Evolutionary conservation across 2,329 filamentous ascomycete species (phyloP).

Genomic region (Raffaelea arxii): DNA sequence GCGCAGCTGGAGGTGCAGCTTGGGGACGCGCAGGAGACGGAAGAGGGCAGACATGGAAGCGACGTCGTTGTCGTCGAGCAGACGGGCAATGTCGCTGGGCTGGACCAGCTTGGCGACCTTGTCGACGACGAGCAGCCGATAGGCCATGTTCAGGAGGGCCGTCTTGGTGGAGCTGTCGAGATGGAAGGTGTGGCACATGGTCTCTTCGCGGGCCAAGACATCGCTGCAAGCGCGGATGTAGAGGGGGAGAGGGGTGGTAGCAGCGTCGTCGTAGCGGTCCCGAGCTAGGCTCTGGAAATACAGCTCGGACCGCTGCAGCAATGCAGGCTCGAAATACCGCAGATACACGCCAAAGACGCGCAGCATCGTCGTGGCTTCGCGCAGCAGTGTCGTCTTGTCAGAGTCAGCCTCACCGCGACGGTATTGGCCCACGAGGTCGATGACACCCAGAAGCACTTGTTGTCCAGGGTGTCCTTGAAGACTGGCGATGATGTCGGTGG

Average conservation of each 20-base stretch:
- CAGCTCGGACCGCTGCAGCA: constrained; percentile 55
- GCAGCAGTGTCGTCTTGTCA: constrained; percentile 57
- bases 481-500: too few species aligned
- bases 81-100: constrained; percentile 55
- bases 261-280: constrained; percentile 41
- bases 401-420: constrained; percentile 48
- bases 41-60: constrained; percentile 69
- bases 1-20: constrained; percentile 60
- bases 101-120: constrained; percentile 60
- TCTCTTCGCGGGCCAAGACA: constrained; percentile 62
- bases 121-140: constrained; percentile 59
- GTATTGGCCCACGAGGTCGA: constrained; percentile 65
- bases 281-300: constrained; percentile 66
- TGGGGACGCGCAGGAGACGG: constrained; percentile 61
- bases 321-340: constrained; percentile 66
- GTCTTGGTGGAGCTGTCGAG: constrained; percentile 77
- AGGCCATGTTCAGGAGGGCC: constrained; percentile 62
- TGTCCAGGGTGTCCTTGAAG: too few species aligned
- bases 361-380: constrained; percentile 69
- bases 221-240: constrained; percentile 65
- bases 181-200: constrained; percentile 69
- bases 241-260: constrained; percentile 49
- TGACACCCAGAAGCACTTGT: constrained; percentile 50
- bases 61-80: constrained; percentile 63
- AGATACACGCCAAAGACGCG: constrained; percentile 77